phyloP scores from a whole-genome alignment of 2,329 filamentous ascomycete species.

The Aurifilum marmelostoma region DNA sequence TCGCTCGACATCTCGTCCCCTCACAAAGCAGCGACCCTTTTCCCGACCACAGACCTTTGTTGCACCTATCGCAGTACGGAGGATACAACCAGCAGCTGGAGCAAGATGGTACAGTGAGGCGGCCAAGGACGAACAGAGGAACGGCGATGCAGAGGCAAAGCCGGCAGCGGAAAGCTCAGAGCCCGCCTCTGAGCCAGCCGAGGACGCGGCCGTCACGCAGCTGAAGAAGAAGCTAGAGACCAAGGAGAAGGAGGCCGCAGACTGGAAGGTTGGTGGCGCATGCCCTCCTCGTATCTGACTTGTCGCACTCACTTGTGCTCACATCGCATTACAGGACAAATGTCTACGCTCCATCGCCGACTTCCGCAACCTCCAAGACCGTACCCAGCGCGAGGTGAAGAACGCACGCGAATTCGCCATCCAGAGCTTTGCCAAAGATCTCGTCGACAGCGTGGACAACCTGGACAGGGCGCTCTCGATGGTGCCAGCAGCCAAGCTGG shows the following conservation, averaged over 20 bases:
- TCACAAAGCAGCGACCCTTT: conserved; percentile 40
- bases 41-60: conserved; percentile 44
- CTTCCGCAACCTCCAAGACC: conserved; percentile 96
- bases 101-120: conserved; percentile 52
- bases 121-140: conserved; percentile 36
- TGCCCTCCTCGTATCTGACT: neutral
- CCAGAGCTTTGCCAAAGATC: conserved; percentile 91
- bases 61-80: conserved; percentile 38
- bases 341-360: conserved; percentile 93
- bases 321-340: conserved; percentile 69
- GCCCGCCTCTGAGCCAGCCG: conserved; percentile 22
- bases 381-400: conserved; percentile 88
- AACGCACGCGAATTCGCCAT: conserved; percentile 89
- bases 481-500: conserved; percentile 76
- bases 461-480: conserved; percentile 87
- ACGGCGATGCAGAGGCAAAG: conserved; percentile 35
- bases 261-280: conserved; percentile 74
- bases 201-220: conserved; percentile 41
- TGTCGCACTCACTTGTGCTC: conserved; percentile 5
- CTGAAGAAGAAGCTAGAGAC: conserved; percentile 57
- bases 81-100: conserved; percentile 43
- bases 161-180: conserved; percentile 37
- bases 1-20: conserved; percentile 44
- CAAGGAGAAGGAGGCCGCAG: conserved; percentile 60
- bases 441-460: conserved; percentile 95